Conservation (phyloP, 2,329 filamentous ascomycete species). For the Apiospora aurea region DNA sequence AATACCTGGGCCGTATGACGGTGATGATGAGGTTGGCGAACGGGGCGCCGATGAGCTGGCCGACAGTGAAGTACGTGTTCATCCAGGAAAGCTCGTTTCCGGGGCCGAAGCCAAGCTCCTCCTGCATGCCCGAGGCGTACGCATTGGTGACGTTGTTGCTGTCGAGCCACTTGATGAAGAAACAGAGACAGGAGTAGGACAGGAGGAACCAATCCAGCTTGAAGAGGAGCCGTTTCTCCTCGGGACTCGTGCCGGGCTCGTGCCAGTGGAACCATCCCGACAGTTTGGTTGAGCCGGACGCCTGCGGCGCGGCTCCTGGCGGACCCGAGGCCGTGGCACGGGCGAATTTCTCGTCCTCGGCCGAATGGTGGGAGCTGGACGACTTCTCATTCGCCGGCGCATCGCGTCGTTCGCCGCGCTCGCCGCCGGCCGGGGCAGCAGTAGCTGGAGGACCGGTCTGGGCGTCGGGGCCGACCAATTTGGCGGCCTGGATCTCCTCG, state of each 20-base stretch:
- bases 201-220: slow-evolving; percentile 35
- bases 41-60: slow-evolving; percentile 52
- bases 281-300: not conserved
- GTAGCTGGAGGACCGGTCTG: not conserved
- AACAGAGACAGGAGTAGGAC: slow-evolving; percentile 52
- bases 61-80: slow-evolving; percentile 56
- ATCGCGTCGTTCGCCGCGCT: not conserved
- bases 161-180: slow-evolving; percentile 56
- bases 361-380: slow-evolving; percentile 5
- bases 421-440: not conserved
- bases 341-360: not conserved
- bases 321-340: not conserved
- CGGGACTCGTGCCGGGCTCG: slow-evolving; percentile 46
- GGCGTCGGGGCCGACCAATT: not conserved
- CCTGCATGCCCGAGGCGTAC: slow-evolving; percentile 55
- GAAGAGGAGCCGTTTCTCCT: slow-evolving; percentile 53
- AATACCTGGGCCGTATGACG: slow-evolving; percentile 49
- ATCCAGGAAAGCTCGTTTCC: slow-evolving; percentile 53
- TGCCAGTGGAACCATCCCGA: slow-evolving; percentile 50
- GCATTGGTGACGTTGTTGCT: slow-evolving; percentile 56
- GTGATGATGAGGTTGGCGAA: slow-evolving; percentile 54
- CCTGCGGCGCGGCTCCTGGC: not conserved
- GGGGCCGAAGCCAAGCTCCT: slow-evolving; percentile 52
- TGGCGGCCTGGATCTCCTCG: slow-evolving; percentile 21
- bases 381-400: not conserved